These are phyloP conservation scores for Hyaloscypha hepaticicola DNA, from an alignment of 495 filamentous ascomycete species.

Conservation along the genomic window DNA sequence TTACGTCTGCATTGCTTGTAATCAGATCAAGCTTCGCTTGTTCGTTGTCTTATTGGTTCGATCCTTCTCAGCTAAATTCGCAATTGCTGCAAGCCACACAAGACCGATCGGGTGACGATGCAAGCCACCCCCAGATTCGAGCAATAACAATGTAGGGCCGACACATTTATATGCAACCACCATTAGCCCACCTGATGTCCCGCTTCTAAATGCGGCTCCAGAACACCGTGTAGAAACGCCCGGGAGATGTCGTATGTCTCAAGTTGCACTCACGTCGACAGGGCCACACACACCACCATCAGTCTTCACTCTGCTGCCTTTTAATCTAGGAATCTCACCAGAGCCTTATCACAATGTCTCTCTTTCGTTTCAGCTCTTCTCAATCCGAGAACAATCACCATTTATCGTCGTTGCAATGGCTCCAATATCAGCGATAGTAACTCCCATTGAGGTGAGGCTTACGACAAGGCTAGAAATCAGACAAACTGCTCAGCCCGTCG, in stretches of 20 bases:
- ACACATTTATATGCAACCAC: conserved; percentile 2
- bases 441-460: not conserved
- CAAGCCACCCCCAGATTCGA: conserved; percentile 6
- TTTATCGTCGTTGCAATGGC: not conserved
- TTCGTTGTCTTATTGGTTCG: not conserved
- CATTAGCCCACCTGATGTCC: not conserved
- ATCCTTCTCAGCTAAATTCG: not conserved
- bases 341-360: not conserved
- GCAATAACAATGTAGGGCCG: conserved; percentile 1
- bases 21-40: not conserved
- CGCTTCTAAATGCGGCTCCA: conserved; percentile 9
- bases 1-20: not conserved
- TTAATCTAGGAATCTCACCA: not conserved
- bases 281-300: conserved; percentile 10
- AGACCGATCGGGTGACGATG: not conserved
- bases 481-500: not conserved
- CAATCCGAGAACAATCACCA: not conserved
- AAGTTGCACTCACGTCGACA: not conserved
- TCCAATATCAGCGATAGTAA: not conserved
- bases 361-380: not conserved
- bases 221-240: conserved; percentile 11
- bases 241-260: not conserved
- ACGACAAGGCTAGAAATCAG: not conserved
- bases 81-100: not conserved
- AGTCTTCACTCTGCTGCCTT: not conserved